Percentiles rank a stretch among this genome's conserved stretches.
Conservation (phyloP, 2,329 filamentous ascomycete species). For the Gremmenia infestans region DNA sequence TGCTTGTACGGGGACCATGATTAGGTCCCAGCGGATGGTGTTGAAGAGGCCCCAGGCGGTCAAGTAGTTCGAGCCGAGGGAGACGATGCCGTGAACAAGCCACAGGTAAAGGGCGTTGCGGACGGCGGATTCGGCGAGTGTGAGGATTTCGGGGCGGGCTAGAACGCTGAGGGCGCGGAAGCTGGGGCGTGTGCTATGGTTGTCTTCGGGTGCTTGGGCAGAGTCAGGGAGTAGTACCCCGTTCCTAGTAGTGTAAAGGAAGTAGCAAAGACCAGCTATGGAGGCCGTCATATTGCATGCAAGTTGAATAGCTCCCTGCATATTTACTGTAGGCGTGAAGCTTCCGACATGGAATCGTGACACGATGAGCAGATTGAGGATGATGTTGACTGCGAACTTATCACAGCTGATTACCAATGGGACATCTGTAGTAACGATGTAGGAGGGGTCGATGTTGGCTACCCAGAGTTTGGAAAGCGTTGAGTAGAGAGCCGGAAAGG, state of each 20-base stretch:
- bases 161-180: constrained; percentile 45
- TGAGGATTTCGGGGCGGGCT: constrained; percentile 51
- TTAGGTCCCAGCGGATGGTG: constrained; percentile 67
- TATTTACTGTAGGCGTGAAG: constrained; percentile 53
- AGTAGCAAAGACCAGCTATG: constrained; percentile 53
- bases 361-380: constrained; percentile 61
- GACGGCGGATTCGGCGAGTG: constrained; percentile 59
- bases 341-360: constrained; percentile 57
- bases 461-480: constrained; percentile 69
- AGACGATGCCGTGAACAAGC: constrained; percentile 60
- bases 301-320: constrained; percentile 59
- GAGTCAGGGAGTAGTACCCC: constrained; percentile 2
- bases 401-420: constrained; percentile 59
- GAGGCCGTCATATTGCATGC: constrained; percentile 55
- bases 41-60: constrained; percentile 72
- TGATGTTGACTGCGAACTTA: constrained; percentile 62
- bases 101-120: constrained; percentile 68
- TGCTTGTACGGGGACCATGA: constrained; percentile 68
- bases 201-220: constrained; percentile 3
- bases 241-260: constrained; percentile 36
- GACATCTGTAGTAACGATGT: constrained; percentile 62
- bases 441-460: constrained; percentile 57
- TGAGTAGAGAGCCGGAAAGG: constrained; percentile 61
- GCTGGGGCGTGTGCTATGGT: constrained; percentile 32
- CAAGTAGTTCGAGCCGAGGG: constrained; percentile 58